Evolutionary conservation across 2,329 filamentous ascomycete genomes (phyloP).

Genomic region (Aaosphaeria arxii): DNA sequence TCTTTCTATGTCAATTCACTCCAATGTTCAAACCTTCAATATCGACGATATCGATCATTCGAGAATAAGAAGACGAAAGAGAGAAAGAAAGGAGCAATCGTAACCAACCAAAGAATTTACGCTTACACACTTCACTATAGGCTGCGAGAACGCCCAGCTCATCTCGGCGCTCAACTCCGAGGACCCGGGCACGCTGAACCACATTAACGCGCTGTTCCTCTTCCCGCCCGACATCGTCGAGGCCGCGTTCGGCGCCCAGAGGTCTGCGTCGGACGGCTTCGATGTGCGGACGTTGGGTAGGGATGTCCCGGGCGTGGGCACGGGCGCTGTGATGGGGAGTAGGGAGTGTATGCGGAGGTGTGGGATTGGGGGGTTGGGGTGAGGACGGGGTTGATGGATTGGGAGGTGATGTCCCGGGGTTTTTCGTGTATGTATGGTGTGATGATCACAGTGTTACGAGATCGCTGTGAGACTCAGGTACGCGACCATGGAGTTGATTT

Average conservation of each 20-base stretch:
- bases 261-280: conserved; percentile 17
- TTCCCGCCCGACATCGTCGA: conserved; percentile 41
- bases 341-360: conserved; percentile 40
- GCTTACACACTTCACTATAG: conserved; percentile 17
- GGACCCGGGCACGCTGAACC: conserved; percentile 50
- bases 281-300: conserved; percentile 19
- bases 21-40: neutral
- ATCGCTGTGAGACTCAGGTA: too few relatives aligned
- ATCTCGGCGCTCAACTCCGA: conserved; percentile 49
- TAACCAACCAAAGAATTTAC: neutral
- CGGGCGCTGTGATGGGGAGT: conserved; percentile 42
- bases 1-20: neutral
- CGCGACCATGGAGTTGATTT: too few relatives aligned
- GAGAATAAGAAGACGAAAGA: too few relatives aligned
- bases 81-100: too few relatives aligned
- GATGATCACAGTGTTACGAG: too few relatives aligned
- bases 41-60: neutral
- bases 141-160: conserved; percentile 49
- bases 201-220: conserved; percentile 44
- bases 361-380: neutral
- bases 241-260: conserved; percentile 42
- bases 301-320: conserved; percentile 39
- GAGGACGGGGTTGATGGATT: neutral
- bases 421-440: too few relatives aligned
- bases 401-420: too few relatives aligned